Conservation (phyloP, 345 rosid genomes). For the Citrus reticulata region DNA sequence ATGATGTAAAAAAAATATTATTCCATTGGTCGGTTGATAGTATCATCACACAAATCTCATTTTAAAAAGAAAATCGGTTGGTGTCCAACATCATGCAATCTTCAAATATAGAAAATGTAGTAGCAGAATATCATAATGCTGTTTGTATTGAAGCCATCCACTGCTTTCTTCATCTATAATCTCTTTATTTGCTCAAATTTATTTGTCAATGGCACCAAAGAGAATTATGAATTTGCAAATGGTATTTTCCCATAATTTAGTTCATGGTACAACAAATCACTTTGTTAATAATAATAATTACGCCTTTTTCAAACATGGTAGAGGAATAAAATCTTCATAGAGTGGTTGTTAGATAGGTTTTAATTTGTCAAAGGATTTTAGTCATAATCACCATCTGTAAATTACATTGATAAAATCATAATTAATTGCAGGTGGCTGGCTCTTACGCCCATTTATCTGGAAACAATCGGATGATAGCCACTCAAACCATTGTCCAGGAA, state of each 20-base stretch:
- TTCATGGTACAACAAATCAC: background rate
- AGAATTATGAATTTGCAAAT: background rate
- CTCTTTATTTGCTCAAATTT: background rate
- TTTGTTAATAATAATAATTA: background rate
- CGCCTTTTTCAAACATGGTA: background rate
- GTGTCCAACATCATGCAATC: background rate
- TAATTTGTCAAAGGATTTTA: background rate
- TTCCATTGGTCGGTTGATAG: background rate
- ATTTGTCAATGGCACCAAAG: background rate
- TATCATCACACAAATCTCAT: background rate
- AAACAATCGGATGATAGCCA: no score
- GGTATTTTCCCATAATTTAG: background rate
- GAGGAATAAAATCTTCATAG: constrained; percentile 5
- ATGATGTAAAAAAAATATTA: background rate
- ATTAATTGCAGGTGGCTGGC: no score
- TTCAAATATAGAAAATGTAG: background rate
- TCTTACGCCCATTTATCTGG: no score
- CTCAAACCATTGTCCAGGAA: no score
- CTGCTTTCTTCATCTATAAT: background rate
- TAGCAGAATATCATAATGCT: background rate
- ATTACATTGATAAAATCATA: no score
- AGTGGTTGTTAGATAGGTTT: constrained; percentile 1
- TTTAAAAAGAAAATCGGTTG: background rate
- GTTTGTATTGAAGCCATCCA: background rate
- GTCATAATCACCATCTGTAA: background rate